Percentiles rank a stretch among this genome's conserved stretches.
phyloP scores from a whole-genome alignment of 1,139 yeast genomes.

The Candida neerlandica region DNA sequence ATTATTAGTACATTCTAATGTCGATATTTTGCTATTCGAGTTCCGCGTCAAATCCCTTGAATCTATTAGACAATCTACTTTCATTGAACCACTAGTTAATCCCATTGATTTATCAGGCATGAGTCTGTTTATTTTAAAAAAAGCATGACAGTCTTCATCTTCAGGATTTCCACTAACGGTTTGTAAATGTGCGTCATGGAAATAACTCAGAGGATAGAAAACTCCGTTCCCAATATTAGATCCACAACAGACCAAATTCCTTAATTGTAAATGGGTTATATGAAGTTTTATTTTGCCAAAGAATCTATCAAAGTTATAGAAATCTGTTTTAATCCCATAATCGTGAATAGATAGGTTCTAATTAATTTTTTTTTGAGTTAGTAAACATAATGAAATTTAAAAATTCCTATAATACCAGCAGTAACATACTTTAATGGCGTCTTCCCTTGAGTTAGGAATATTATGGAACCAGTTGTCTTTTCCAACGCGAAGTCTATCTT shows the following conservation, averaged over 20 bases:
- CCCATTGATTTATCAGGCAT: constrained; percentile 26
- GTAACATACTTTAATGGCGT: constrained; percentile 36
- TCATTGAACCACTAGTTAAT: constrained; percentile 25
- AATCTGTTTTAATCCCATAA: constrained; percentile 26
- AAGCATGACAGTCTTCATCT: constrained; percentile 31
- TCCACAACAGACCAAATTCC: constrained; percentile 53
- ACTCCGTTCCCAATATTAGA: constrained; percentile 37
- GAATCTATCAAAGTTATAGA: constrained; percentile 43
- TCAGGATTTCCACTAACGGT: constrained; percentile 20
- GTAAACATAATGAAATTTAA: constrained; percentile 11
- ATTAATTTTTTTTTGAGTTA: constrained; percentile 17
- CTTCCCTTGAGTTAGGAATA: constrained; percentile 35
- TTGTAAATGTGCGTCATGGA: constrained; percentile 35
- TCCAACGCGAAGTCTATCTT: constrained; percentile 40
- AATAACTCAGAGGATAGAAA: constrained; percentile 44
- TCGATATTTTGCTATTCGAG: constrained; percentile 48
- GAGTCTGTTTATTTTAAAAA: constrained; percentile 40
- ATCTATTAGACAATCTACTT: constrained; percentile 41
- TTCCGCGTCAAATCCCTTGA: constrained; percentile 33
- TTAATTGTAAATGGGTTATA: constrained; percentile 58
- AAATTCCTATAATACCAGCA: not conserved
- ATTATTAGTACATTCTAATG: constrained; percentile 47
- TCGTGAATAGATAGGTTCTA: constrained; percentile 28
- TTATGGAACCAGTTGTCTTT: constrained; percentile 42
- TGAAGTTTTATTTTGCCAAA: constrained; percentile 49